Evolutionary conservation across 495 filamentous ascomycete species (phyloP).

Genomic region (Hypomontagnella submonticulosa): DNA sequence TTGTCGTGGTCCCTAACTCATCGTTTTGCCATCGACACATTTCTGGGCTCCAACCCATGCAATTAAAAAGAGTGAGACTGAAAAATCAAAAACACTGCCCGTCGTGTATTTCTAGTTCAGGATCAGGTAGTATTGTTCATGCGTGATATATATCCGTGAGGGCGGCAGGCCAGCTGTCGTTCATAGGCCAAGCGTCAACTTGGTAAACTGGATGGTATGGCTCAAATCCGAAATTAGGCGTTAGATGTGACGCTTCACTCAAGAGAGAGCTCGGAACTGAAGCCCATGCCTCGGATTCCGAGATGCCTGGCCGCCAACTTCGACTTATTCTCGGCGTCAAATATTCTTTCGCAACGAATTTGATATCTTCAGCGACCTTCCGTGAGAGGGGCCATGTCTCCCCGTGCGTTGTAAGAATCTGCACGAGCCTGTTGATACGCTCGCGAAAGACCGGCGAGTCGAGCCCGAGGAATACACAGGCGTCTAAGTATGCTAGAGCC

Average conservation of each 20-base stretch:
- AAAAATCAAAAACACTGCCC: neutral
- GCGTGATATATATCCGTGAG: conserved; percentile 41
- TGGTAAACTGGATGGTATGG: conserved; percentile 38
- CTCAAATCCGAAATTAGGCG: conserved; percentile 27
- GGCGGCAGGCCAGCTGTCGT: conserved; percentile 35
- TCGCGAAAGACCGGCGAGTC: conserved; percentile 71
- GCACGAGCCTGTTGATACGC: conserved; percentile 71
- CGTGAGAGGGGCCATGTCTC: conserved; percentile 74
- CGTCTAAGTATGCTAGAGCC: conserved; percentile 56
- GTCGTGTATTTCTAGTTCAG: conserved; percentile 12
- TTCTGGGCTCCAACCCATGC: conserved; percentile 30
- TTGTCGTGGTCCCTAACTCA: conserved; percentile 13
- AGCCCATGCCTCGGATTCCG: conserved; percentile 37
- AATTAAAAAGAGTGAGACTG: conserved; percentile 1
- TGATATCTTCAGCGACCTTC: conserved; percentile 70
- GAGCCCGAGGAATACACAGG: conserved; percentile 63
- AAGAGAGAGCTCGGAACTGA: conserved; percentile 28
- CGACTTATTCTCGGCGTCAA: conserved; percentile 31
- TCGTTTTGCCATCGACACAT: conserved; percentile 21
- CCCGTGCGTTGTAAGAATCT: conserved; percentile 70
- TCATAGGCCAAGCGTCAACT: conserved; percentile 31
- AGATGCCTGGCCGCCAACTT: conserved; percentile 27
- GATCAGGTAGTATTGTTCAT: conserved; percentile 22
- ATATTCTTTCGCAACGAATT: conserved; percentile 62
- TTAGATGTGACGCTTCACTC: conserved; percentile 22